Evolutionary conservation across 176 grass and related monocot species (phyloP).

Genomic region (Oryza rufipogon): DNA sequence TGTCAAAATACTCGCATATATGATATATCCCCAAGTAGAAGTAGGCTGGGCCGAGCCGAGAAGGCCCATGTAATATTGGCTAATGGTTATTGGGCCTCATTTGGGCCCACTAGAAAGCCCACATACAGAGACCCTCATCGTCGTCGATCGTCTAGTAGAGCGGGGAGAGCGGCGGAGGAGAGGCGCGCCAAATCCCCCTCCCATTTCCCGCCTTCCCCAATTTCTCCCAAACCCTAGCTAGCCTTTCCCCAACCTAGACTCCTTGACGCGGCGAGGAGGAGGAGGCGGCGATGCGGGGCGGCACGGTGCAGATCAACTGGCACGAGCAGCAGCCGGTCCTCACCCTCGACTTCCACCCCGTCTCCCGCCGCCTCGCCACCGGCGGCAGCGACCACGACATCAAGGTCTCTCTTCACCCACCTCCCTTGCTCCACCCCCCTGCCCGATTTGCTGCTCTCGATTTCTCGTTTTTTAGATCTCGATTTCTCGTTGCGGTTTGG

Average conservation of each 20-base stretch:
- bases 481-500: background rate
- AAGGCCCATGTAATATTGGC: no score
- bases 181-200: slow-evolving; percentile 31
- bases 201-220: slow-evolving; percentile 54
- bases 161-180: no score
- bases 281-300: slow-evolving; percentile 70
- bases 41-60: no score
- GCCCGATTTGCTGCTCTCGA: background rate
- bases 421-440: background rate
- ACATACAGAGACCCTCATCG: background rate
- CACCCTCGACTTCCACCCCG: slow-evolving; percentile 96
- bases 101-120: no score
- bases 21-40: no score
- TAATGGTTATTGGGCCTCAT: no score
- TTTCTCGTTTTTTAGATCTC: background rate
- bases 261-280: background rate
- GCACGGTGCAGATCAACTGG: slow-evolving; percentile 98
- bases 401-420: slow-evolving; percentile 49
- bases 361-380: slow-evolving; percentile 78
- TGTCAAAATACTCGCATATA: no score
- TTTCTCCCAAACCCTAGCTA: slow-evolving; percentile 3
- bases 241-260: no score
- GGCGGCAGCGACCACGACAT: slow-evolving; percentile 93
- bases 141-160: background rate
- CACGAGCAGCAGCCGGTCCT: slow-evolving; percentile 94